A percentile compares a stretch with the other conserved stretches of the same genome.
These are phyloP conservation scores for Emmonsiellopsis sp. DNA, from an alignment of 2,329 filamentous ascomycete genomes.

Conservation along the genomic window DNA sequence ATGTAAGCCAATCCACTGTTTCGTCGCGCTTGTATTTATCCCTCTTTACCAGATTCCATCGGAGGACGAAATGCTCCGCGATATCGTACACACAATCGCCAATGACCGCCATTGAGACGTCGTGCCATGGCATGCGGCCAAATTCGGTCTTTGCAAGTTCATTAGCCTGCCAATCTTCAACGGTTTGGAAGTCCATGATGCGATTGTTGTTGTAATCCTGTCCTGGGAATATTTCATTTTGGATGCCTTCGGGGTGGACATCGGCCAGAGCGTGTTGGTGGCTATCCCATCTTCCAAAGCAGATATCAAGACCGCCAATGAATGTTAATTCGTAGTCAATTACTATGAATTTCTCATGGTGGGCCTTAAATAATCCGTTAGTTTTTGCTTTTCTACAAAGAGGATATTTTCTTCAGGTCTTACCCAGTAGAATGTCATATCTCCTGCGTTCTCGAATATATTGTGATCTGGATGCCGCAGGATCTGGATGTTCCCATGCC, in stretches of 20 bases:
- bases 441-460: constrained; percentile 81
- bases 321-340: constrained; percentile 87
- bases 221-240: constrained; percentile 79
- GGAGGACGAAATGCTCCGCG: constrained; percentile 83
- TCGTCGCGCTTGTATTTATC: constrained; percentile 85
- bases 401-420: constrained; percentile 2
- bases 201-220: constrained; percentile 98
- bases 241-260: constrained; percentile 74
- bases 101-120: constrained; percentile 80
- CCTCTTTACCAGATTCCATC: constrained; percentile 88
- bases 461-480: constrained; percentile 92
- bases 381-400: neutral
- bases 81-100: constrained; percentile 88
- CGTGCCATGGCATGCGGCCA: constrained; percentile 96
- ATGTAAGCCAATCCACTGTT: constrained; percentile 72
- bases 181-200: constrained; percentile 87
- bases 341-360: constrained; percentile 94
- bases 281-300: constrained; percentile 88
- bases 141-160: constrained; percentile 85
- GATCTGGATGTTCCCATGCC: constrained; percentile 80
- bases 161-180: constrained; percentile 85
- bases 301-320: constrained; percentile 85
- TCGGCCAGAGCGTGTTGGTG: constrained; percentile 78
- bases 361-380: constrained; percentile 44
- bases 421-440: constrained; percentile 92